These are phyloP conservation scores for Madurella fahalii DNA, from an alignment of 2,329 filamentous ascomycete species.

Conservation along the genomic window DNA sequence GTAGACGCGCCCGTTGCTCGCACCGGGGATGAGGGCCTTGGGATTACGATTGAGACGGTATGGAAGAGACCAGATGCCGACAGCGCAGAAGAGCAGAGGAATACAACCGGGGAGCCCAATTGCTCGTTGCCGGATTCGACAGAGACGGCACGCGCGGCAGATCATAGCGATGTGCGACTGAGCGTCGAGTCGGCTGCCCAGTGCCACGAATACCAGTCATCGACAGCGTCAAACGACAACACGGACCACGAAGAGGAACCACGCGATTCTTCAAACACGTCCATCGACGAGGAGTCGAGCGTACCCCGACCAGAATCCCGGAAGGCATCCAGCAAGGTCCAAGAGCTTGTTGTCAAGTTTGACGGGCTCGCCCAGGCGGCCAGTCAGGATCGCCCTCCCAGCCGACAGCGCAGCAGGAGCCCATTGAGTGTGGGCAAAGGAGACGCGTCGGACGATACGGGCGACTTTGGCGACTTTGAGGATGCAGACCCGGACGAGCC, in stretches of 20 bases:
- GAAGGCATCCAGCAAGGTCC: slow-evolving; percentile 43
- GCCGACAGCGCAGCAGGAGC: slow-evolving; percentile 16
- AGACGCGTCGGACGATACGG: slow-evolving; percentile 16
- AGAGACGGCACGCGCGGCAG: not conserved
- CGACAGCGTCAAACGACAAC: slow-evolving; percentile 27
- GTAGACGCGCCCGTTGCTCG: not conserved
- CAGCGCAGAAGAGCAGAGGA: not conserved
- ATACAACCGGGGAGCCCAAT: not conserved
- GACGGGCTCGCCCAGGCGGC: slow-evolving; percentile 40
- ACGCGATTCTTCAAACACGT: slow-evolving; percentile 43
- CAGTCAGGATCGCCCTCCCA: slow-evolving; percentile 27
- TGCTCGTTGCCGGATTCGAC: not conserved
- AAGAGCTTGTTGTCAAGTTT: slow-evolving; percentile 47
- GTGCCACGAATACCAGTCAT: slow-evolving; percentile 17
- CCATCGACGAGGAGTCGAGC: slow-evolving; percentile 40
- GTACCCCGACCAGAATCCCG: slow-evolving; percentile 24
- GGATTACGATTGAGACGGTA: not conserved
- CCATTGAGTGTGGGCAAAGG: slow-evolving; percentile 5
- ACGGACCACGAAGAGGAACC: slow-evolving; percentile 31
- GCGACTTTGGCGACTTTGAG: slow-evolving; percentile 33
- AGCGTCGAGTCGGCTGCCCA: slow-evolving; percentile 10
- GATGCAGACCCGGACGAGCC: slow-evolving; percentile 21
- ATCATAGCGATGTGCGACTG: slow-evolving; percentile 1
- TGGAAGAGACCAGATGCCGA: slow-evolving; percentile 5
- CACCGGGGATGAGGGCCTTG: not conserved